Conservation (phyloP, 2,329 filamentous ascomycete genomes). For the Acrocalymma vagum region DNA sequence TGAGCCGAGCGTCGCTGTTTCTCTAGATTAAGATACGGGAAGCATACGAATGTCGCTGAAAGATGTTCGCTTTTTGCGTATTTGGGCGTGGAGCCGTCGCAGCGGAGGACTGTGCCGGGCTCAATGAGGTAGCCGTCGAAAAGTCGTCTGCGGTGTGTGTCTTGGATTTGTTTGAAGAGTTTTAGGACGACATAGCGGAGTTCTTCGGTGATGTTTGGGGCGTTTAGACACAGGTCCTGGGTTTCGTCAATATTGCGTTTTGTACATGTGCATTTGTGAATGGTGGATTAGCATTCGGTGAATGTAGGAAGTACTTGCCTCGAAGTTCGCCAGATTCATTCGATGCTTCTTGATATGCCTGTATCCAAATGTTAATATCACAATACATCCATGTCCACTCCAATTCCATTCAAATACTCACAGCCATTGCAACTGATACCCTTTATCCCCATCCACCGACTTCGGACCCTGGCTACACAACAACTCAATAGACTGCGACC, state of each 20-base stretch:
- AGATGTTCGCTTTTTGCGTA: neutral
- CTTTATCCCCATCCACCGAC: neutral
- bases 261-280: neutral
- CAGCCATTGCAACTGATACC: slow-evolving; percentile 10
- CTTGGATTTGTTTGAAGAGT: slow-evolving; percentile 6
- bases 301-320: neutral
- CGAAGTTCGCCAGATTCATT: slow-evolving; percentile 9
- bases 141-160: slow-evolving; percentile 1
- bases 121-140: slow-evolving; percentile 12
- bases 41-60: slow-evolving; percentile 10
- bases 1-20: neutral
- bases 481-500: slow-evolving; percentile 7
- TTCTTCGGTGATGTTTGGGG: slow-evolving; percentile 6
- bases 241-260: neutral
- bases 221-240: slow-evolving; percentile 11
- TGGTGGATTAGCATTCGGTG: too few relatives aligned
- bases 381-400: neutral
- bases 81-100: slow-evolving; percentile 6
- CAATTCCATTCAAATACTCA: slow-evolving; percentile 6
- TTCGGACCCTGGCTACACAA: slow-evolving; percentile 1
- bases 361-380: neutral
- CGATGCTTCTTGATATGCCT: slow-evolving; percentile 7
- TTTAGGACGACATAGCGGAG: slow-evolving; percentile 4
- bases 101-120: slow-evolving; percentile 19
- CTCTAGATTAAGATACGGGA: slow-evolving; percentile 12